A percentile compares a stretch with the other conserved stretches of the same genome.
Conservation (phyloP, 176 grass and related monocot genomes). For the Triticum timopheevii region DNA sequence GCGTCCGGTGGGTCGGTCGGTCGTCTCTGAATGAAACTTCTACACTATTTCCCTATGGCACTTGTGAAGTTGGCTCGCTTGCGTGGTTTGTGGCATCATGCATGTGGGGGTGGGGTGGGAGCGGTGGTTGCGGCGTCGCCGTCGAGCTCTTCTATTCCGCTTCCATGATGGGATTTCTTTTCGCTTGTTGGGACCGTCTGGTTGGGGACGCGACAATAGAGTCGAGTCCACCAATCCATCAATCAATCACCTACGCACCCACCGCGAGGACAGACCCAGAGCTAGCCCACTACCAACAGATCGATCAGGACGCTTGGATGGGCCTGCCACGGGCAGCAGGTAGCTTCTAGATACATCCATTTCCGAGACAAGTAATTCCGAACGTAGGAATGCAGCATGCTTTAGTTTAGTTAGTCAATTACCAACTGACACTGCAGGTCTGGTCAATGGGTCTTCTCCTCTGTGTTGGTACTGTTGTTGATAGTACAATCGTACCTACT, state of each 20-base stretch:
- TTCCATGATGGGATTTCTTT: conserved; percentile 26
- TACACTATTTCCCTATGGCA: not conserved
- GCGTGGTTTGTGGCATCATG: conserved; percentile 32
- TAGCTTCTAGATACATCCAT: not conserved
- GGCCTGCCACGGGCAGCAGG: not conserved
- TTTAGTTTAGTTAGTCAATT: not conserved
- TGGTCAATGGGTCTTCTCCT: not conserved
- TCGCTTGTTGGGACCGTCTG: conserved; percentile 11
- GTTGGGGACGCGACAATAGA: conserved; percentile 11
- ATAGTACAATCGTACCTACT: not conserved
- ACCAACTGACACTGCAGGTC: not conserved
- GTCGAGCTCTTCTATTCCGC: conserved; percentile 22
- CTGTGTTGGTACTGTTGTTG: not conserved
- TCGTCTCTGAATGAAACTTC: not conserved
- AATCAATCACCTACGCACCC: conserved; percentile 2
- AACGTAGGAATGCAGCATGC: not conserved
- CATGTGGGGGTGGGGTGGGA: not conserved
- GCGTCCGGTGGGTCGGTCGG: not conserved
- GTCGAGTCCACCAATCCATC: not conserved
- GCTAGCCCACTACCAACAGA: not conserved
- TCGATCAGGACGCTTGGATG: not conserved
- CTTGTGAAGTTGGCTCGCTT: not conserved
- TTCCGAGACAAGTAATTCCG: no score
- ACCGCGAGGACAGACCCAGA: not conserved
- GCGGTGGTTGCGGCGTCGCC: conserved; percentile 54